These are phyloP conservation scores for Ilex aquifolium DNA, from an alignment of 257 asterid species.

Conservation along the genomic window DNA sequence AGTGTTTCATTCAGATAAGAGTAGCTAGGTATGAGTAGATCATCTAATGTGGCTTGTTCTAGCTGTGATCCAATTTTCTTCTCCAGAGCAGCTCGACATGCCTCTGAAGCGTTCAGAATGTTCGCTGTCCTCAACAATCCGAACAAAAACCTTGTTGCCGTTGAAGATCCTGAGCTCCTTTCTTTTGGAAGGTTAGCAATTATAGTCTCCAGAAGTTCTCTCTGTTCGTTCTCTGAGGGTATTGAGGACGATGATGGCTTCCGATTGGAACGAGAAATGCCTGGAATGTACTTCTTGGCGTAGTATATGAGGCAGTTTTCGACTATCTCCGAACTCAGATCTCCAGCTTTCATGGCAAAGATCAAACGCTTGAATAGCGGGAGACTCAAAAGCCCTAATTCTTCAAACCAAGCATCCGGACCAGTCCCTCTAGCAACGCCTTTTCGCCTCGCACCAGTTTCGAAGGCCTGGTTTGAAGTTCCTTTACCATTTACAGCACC, in stretches of 20 bases:
- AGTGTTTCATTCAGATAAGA: conserved; percentile 86
- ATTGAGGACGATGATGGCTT: conserved; percentile 49
- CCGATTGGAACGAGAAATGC: conserved; percentile 62
- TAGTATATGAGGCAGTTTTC: conserved; percentile 80
- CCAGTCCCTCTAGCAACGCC: conserved; percentile 14
- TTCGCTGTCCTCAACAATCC: conserved; percentile 77
- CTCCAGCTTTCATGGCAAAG: conserved; percentile 49
- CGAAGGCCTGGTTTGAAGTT: neutral
- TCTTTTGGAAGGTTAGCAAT: conserved; percentile 56
- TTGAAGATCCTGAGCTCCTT: conserved; percentile 31
- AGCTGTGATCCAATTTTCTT: conserved; percentile 78
- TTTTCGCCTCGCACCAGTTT: conserved; percentile 28
- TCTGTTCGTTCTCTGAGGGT: conserved; percentile 72
- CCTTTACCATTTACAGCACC: conserved; percentile 17
- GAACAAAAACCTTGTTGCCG: conserved; percentile 51
- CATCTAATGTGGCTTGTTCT: conserved; percentile 84
- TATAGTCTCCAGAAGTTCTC: conserved; percentile 75
- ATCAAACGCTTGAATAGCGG: conserved; percentile 61
- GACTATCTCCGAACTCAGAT: conserved; percentile 61
- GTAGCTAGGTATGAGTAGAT: conserved; percentile 87
- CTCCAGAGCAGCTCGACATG: conserved; percentile 55
- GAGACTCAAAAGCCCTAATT: conserved; percentile 49
- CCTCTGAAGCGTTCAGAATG: conserved; percentile 70
- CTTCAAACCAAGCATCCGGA: conserved; percentile 69
- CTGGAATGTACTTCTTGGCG: conserved; percentile 75